Conservation (phyloP, 192 early-diverging fungal species). For the Coemansia sp. region DNA sequence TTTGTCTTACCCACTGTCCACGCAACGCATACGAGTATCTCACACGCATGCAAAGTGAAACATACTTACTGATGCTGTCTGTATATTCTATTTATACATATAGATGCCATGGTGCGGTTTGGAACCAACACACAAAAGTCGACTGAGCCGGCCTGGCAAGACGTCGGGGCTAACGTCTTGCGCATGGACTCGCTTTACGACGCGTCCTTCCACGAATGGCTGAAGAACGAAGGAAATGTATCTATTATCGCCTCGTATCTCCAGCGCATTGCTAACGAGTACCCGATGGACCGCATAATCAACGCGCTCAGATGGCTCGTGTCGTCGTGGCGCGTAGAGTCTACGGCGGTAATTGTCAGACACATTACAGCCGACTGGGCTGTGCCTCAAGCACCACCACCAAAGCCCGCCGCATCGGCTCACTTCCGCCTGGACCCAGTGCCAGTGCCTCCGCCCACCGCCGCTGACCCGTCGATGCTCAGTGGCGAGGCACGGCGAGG, state of each 20-base stretch:
- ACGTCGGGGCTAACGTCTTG: conserved; percentile 71
- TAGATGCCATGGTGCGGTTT: conserved; percentile 58
- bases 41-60: conserved; percentile 7
- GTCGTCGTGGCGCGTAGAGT: conserved; percentile 71
- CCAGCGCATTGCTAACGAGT: conserved; percentile 75
- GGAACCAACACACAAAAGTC: conserved; percentile 57
- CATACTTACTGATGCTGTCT: background rate
- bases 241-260: conserved; percentile 68
- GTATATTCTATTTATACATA: background rate
- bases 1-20: conserved; percentile 9
- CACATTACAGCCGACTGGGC: conserved; percentile 73
- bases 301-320: conserved; percentile 77
- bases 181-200: conserved; percentile 78
- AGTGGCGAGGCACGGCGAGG: conserved; percentile 53
- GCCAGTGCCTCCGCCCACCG: background rate
- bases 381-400: conserved; percentile 32
- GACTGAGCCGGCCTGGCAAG: conserved; percentile 61
- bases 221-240: conserved; percentile 74
- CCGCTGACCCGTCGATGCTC: conserved; percentile 36
- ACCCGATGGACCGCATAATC: conserved; percentile 69
- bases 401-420: conserved; percentile 16
- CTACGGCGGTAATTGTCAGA: conserved; percentile 66
- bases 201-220: conserved; percentile 75
- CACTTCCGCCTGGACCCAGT: conserved; percentile 4
- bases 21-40: background rate